Percentiles rank a stretch among this genome's conserved stretches.
Conservation (phyloP, 2,329 filamentous ascomycete species). For the Akanthomyces lecanii region DNA sequence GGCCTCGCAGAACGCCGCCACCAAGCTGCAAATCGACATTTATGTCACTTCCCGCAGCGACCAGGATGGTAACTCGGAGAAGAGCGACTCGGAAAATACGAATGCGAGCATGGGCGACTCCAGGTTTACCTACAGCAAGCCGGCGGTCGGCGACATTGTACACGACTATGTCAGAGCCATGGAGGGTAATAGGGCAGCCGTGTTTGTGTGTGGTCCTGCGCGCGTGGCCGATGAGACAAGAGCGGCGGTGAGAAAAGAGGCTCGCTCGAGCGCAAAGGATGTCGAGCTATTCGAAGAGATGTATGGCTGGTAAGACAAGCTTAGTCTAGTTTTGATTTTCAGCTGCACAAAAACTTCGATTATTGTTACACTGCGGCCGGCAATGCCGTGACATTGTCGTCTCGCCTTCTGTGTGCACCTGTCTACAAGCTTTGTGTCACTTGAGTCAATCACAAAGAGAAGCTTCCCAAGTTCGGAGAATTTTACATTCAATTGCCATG, state of each 20-base stretch:
- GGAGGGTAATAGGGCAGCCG: slow-evolving; percentile 25
- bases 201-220: slow-evolving; percentile 35
- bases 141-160: slow-evolving; percentile 28
- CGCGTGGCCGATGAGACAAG: slow-evolving; percentile 35
- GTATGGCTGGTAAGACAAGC: slow-evolving; percentile 27
- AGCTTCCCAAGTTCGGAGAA: no score
- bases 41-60: slow-evolving; percentile 19
- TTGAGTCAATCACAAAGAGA: no score
- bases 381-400: background rate
- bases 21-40: slow-evolving; percentile 27
- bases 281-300: slow-evolving; percentile 32
- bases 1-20: slow-evolving; percentile 20
- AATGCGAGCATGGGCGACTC: background rate
- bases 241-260: slow-evolving; percentile 26
- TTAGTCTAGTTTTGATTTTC: background rate
- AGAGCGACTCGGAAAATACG: slow-evolving; percentile 13
- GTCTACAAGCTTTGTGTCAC: background rate
- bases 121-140: slow-evolving; percentile 22
- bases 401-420: background rate
- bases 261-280: slow-evolving; percentile 19
- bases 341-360: background rate
- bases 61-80: background rate
- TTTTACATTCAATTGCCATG: background rate
- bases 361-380: background rate
- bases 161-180: slow-evolving; percentile 23